These are phyloP conservation scores for Cladosporium sp. DNA, from an alignment of 2,329 filamentous ascomycete species.

Conservation along the genomic window DNA sequence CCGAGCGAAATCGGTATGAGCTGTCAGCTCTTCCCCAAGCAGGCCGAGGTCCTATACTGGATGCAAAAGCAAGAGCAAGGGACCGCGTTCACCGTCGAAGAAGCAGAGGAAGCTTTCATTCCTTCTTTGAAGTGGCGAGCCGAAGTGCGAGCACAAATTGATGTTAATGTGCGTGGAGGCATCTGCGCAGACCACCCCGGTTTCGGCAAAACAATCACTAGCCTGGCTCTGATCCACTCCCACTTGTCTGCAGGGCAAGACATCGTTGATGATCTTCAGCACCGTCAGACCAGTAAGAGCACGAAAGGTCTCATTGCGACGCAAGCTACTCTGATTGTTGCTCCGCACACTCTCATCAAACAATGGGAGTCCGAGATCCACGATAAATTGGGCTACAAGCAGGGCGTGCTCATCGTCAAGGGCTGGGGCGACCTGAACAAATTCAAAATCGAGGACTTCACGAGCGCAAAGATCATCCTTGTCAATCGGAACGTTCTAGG, in stretches of 20 bases:
- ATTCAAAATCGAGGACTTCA: constrained; percentile 41
- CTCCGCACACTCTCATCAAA: constrained; percentile 49
- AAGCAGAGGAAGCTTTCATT: constrained; percentile 53
- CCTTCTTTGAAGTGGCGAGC: constrained; percentile 46
- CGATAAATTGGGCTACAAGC: constrained; percentile 41
- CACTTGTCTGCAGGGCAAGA: constrained; percentile 13
- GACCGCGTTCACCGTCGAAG: constrained; percentile 46
- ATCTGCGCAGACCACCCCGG: constrained; percentile 61
- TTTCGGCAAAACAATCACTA: constrained; percentile 62
- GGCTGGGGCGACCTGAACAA: constrained; percentile 36
- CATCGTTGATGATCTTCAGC: background rate
- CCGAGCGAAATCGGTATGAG: background rate
- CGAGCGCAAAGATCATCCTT: constrained; percentile 51
- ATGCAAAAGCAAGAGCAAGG: constrained; percentile 47
- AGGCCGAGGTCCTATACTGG: constrained; percentile 54
- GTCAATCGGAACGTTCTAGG: constrained; percentile 49
- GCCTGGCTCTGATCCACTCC: constrained; percentile 52
- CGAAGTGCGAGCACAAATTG: constrained; percentile 48
- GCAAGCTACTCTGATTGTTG: constrained; percentile 57
- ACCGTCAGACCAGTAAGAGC: background rate
- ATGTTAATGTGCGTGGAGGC: constrained; percentile 49
- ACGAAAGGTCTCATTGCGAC: constrained; percentile 36
- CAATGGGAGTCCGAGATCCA: constrained; percentile 56
- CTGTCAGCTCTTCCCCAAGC: constrained; percentile 45
- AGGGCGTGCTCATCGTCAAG: constrained; percentile 41